Percentiles rank a stretch among this genome's conserved stretches.
Conservation (phyloP, 148 eudicot species). For the Rhododendron griersonianum region DNA sequence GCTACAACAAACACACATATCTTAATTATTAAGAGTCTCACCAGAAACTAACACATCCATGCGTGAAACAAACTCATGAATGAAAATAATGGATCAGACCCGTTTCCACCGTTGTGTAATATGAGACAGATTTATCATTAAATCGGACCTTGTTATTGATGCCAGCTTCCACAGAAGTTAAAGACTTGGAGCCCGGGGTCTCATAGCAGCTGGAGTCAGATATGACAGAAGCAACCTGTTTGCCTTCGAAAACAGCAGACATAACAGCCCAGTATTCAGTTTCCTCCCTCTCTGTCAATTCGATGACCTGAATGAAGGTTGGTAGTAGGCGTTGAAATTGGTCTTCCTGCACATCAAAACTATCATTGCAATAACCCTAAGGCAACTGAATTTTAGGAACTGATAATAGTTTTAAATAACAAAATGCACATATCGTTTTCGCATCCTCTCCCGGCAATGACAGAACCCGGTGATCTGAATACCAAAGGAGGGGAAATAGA, state of each 20-base stretch:
- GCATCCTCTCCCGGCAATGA: not conserved
- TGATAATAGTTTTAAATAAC: not conserved
- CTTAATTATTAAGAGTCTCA: not conserved
- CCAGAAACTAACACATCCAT: not conserved
- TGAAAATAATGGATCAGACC: not conserved
- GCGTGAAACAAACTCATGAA: not conserved
- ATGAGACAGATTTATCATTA: not conserved
- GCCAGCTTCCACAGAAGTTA: slow-evolving; percentile 39
- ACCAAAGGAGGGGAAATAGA: not conserved
- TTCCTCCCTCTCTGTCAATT: slow-evolving; percentile 71
- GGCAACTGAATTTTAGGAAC: not conserved
- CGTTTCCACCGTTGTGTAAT: not conserved
- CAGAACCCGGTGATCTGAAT: not conserved
- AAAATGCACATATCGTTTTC: not conserved
- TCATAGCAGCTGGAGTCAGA: slow-evolving; percentile 33
- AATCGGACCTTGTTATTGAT: slow-evolving; percentile 74
- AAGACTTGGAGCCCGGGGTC: slow-evolving; percentile 16
- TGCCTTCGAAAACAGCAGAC: slow-evolving; percentile 80
- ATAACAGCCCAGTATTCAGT: slow-evolving; percentile 70
- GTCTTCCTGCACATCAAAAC: slow-evolving; percentile 63
- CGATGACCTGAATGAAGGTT: slow-evolving; percentile 83
- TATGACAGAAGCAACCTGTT: slow-evolving; percentile 39
- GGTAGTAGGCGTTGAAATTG: slow-evolving; percentile 87
- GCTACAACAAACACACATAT: not conserved
- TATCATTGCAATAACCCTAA: not conserved